Evolutionary conservation across 2,329 filamentous ascomycete species (phyloP).

Genomic region (Paecilomyces fulvus): DNA sequence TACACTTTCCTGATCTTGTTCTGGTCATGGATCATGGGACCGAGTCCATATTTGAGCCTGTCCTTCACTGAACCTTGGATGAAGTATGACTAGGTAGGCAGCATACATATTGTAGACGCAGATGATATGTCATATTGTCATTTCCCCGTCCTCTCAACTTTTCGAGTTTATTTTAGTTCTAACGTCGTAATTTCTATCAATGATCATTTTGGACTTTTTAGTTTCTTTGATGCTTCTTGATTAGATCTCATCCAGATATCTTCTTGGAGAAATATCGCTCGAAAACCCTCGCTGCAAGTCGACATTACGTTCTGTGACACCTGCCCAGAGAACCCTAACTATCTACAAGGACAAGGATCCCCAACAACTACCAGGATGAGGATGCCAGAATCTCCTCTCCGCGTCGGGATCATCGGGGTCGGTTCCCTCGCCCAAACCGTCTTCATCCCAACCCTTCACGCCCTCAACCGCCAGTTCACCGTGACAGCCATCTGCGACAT

Average conservation of each 20-base stretch:
- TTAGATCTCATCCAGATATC: too few relatives aligned
- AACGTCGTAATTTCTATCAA: too few relatives aligned
- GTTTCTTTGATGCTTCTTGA: too few relatives aligned
- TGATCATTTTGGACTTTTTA: too few relatives aligned
- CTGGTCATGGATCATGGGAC: background rate
- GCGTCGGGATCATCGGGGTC: conserved; percentile 28
- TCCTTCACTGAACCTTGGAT: background rate
- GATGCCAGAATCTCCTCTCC: conserved; percentile 11
- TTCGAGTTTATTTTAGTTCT: too few relatives aligned
- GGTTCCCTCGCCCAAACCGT: conserved; percentile 43
- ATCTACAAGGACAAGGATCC: too few relatives aligned
- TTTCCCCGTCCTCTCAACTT: background rate
- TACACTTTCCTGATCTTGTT: background rate
- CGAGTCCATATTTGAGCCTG: background rate
- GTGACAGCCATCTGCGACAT: conserved; percentile 46
- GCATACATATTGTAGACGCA: background rate
- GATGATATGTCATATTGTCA: background rate
- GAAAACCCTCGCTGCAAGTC: too few relatives aligned
- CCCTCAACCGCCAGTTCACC: conserved; percentile 37
- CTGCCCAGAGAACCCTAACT: too few relatives aligned
- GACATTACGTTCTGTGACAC: too few relatives aligned
- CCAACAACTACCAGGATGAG: background rate
- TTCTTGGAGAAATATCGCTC: too few relatives aligned
- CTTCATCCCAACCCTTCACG: conserved; percentile 44
- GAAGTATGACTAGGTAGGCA: background rate